Conservation (phyloP, 768 basidiomycete species). For the Tremella fuciformis region DNA sequence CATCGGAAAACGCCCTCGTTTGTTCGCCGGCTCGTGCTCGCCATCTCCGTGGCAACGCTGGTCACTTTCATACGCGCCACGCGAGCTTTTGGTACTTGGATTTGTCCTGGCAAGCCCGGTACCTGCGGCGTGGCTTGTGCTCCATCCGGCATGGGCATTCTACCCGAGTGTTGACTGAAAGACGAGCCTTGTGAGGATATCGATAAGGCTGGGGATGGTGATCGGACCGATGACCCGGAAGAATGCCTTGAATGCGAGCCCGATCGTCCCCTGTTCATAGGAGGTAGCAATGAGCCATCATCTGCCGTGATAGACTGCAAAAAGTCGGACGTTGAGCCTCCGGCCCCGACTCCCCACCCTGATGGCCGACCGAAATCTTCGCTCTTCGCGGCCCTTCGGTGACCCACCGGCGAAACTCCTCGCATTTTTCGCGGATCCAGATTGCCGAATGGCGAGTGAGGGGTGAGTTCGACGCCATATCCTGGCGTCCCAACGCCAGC, state of each 20-base stretch:
- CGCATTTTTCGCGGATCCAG: slow-evolving; percentile 17
- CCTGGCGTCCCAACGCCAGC: slow-evolving; percentile 44
- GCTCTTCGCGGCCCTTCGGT: slow-evolving; percentile 61
- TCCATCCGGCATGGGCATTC: slow-evolving; percentile 41
- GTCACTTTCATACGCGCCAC: slow-evolving; percentile 80
- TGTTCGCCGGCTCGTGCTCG: slow-evolving; percentile 77
- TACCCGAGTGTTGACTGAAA: slow-evolving; percentile 22
- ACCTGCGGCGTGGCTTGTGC: slow-evolving; percentile 9
- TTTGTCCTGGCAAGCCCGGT: slow-evolving; percentile 34
- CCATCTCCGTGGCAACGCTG: slow-evolving; percentile 81
- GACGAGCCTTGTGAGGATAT: slow-evolving; percentile 41
- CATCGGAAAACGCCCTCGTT: slow-evolving; percentile 83
- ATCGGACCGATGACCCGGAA: slow-evolving; percentile 39
- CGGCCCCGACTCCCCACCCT: slow-evolving; percentile 42
- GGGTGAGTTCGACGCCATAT: slow-evolving; percentile 37
- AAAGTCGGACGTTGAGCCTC: slow-evolving; percentile 48
- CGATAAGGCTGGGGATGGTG: slow-evolving; percentile 40
- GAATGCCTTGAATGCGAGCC: slow-evolving; percentile 39
- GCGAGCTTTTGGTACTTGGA: slow-evolving; percentile 16
- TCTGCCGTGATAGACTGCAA: slow-evolving; percentile 43
- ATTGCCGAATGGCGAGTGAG: slow-evolving; percentile 10
- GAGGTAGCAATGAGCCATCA: slow-evolving; percentile 43
- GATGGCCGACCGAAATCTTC: slow-evolving; percentile 59
- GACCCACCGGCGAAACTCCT: slow-evolving; percentile 48
- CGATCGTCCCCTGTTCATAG: slow-evolving; percentile 25